Percentiles rank a stretch among this genome's conserved stretches.
phyloP scores from a whole-genome alignment of 1,284 basidiomycete species.

The Entoloma clypeatum region DNA sequence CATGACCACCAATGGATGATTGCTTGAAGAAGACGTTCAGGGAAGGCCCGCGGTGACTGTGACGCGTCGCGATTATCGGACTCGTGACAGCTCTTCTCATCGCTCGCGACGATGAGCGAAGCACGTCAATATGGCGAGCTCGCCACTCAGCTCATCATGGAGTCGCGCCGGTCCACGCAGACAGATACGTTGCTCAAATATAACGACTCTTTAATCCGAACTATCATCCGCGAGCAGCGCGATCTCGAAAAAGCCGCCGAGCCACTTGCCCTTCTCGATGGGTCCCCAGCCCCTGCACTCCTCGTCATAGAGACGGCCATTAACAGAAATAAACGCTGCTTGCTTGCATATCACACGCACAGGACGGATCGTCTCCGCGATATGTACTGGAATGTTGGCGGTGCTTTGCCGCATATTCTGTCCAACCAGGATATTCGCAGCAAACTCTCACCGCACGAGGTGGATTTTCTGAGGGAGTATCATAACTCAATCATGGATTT shows the following conservation, averaged over 20 bases:
- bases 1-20: slow-evolving; percentile 5
- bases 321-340: slow-evolving; percentile 87
- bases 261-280: slow-evolving; percentile 35
- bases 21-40: no score
- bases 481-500: slow-evolving; percentile 79
- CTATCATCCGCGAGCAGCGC: slow-evolving; percentile 87
- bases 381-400: slow-evolving; percentile 91
- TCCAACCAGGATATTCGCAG: slow-evolving; percentile 71
- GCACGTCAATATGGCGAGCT: slow-evolving; percentile 75
- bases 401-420: slow-evolving; percentile 84
- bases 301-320: slow-evolving; percentile 87
- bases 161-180: slow-evolving; percentile 79
- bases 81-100: slow-evolving; percentile 2
- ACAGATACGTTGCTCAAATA: slow-evolving; percentile 88
- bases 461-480: slow-evolving; percentile 87
- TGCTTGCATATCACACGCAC: slow-evolving; percentile 88
- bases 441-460: slow-evolving; percentile 84
- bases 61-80: no score
- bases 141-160: slow-evolving; percentile 82
- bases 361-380: slow-evolving; percentile 79
- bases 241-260: slow-evolving; percentile 71
- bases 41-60: no score
- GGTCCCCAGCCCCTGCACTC: slow-evolving; percentile 60
- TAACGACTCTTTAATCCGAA: slow-evolving; percentile 84
- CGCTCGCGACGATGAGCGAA: slow-evolving; percentile 33